A percentile compares a stretch with the other conserved stretches of the same genome.
These are phyloP conservation scores for Fusarium sp. DNA, from an alignment of 2,329 filamentous ascomycete species.

Conservation along the genomic window DNA sequence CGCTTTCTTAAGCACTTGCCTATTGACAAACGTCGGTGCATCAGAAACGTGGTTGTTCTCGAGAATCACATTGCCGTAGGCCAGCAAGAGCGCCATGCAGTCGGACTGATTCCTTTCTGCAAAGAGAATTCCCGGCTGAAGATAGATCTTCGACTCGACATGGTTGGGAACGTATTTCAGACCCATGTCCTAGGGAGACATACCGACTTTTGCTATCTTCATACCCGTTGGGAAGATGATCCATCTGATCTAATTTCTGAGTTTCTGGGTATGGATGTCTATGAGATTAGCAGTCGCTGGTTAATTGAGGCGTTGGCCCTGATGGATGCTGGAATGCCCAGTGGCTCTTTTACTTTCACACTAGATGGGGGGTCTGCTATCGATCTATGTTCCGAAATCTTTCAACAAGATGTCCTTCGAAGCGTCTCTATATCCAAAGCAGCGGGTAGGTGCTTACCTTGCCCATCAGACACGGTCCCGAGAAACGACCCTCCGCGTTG, in stretches of 20 bases:
- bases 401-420: neutral
- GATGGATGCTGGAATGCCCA: neutral
- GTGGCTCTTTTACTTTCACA: neutral
- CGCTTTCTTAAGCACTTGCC: neutral
- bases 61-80: constrained; percentile 1
- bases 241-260: no score
- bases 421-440: neutral
- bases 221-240: no score
- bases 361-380: neutral
- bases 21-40: neutral
- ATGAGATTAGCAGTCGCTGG: neutral
- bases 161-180: neutral
- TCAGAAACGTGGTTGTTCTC: neutral
- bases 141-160: neutral
- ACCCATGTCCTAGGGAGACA: fast-evolving
- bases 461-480: fast-evolving
- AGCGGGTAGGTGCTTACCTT: neutral
- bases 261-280: no score
- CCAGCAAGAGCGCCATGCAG: neutral
- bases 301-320: neutral
- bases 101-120: constrained; percentile 11
- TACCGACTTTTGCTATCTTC: no score
- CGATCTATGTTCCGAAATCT: neutral
- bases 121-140: neutral
- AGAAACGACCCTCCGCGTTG: no score